Evolutionary conservation across 2,329 filamentous ascomycete species (phyloP).

Genomic region (Exophiala sp.): DNA sequence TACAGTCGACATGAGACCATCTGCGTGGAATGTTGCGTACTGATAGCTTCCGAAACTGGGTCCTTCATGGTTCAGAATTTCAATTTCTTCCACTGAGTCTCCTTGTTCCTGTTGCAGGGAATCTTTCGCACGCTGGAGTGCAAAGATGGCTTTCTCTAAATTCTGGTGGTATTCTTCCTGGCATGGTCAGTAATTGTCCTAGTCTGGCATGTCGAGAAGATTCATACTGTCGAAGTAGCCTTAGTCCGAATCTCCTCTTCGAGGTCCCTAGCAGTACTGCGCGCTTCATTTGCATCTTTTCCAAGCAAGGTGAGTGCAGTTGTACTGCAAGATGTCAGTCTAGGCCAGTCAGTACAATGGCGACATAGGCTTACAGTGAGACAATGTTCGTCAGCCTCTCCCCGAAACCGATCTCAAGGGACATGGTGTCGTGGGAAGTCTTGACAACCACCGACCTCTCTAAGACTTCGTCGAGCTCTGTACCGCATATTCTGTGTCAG

Average conservation of each 20-base stretch:
- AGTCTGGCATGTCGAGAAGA: not conserved
- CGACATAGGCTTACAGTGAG: slow-evolving; percentile 50
- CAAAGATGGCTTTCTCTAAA: slow-evolving; percentile 39
- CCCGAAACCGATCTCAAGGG: slow-evolving; percentile 49
- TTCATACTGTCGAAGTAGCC: slow-evolving; percentile 55
- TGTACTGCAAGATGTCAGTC: slow-evolving; percentile 36
- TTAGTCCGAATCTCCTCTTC: slow-evolving; percentile 64
- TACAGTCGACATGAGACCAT: slow-evolving; percentile 78
- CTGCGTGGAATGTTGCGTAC: slow-evolving; percentile 54
- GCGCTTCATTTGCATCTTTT: slow-evolving; percentile 44
- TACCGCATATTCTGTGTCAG: too few species aligned
- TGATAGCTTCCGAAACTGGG: slow-evolving; percentile 53
- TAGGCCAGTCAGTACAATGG: slow-evolving; percentile 10
- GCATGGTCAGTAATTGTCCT: slow-evolving; percentile 24
- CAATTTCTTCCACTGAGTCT: slow-evolving; percentile 19
- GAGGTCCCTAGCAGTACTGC: slow-evolving; percentile 58
- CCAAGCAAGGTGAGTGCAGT: slow-evolving; percentile 46
- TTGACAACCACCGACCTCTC: not conserved
- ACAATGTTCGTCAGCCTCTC: slow-evolving; percentile 63
- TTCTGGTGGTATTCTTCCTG: slow-evolving; percentile 57
- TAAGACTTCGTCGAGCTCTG: too few species aligned
- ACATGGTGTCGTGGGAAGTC: slow-evolving; percentile 6
- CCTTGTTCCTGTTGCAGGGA: slow-evolving; percentile 19
- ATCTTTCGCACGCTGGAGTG: slow-evolving; percentile 32
- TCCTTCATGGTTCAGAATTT: slow-evolving; percentile 33